Evolutionary conservation across 208 protist genomes (phyloP).

Genomic region (Porcisia hertigi): DNA sequence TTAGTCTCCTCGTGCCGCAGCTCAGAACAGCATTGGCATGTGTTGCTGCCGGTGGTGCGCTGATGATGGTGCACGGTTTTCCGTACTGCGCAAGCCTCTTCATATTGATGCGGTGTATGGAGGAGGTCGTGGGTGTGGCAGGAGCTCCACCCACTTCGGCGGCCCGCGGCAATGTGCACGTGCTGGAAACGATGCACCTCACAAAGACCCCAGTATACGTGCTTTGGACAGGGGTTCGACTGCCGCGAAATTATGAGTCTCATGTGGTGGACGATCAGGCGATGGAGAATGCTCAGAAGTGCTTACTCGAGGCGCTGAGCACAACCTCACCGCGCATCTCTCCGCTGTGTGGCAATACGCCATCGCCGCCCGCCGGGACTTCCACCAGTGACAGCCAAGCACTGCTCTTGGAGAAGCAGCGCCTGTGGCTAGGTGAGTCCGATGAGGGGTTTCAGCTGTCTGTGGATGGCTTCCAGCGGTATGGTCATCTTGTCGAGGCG

Average conservation of each 20-base stretch:
- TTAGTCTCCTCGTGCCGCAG: slow-evolving; percentile 76
- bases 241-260: background rate
- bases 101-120: slow-evolving; percentile 57
- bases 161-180: slow-evolving; percentile 19
- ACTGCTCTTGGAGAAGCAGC: slow-evolving; percentile 24
- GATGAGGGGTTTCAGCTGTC: slow-evolving; percentile 60
- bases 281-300: slow-evolving; percentile 6
- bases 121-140: slow-evolving; percentile 15
- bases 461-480: slow-evolving; percentile 39
- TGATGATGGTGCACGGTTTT: slow-evolving; percentile 77
- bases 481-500: slow-evolving; percentile 35
- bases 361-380: background rate
- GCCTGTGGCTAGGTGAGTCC: slow-evolving; percentile 72
- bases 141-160: background rate
- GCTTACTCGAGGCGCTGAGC: slow-evolving; percentile 27
- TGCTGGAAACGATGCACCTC: slow-evolving; percentile 76
- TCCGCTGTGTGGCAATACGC: background rate
- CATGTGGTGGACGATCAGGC: background rate
- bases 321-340: slow-evolving; percentile 17
- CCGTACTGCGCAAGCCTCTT: slow-evolving; percentile 76
- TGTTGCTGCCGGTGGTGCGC: slow-evolving; percentile 44
- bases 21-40: slow-evolving; percentile 52
- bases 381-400: background rate
- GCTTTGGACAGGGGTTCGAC: slow-evolving; percentile 27
- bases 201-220: slow-evolving; percentile 75